Evolutionary conservation across 495 filamentous ascomycete species (phyloP).

Genomic region (Chaetomium cochliodes): DNA sequence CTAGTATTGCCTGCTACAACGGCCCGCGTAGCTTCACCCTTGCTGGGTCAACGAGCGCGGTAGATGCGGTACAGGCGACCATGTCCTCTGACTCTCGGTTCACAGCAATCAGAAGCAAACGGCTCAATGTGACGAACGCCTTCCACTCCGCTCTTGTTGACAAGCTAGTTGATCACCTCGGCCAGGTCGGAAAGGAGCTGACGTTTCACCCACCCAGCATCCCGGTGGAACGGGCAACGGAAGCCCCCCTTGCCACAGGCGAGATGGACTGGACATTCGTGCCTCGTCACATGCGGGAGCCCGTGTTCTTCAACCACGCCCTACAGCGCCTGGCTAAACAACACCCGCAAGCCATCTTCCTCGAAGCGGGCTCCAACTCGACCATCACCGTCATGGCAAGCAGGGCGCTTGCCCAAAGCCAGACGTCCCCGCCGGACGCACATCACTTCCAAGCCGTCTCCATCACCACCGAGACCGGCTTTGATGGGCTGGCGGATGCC

Average conservation of each 20-base stretch:
- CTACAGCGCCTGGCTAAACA: neutral
- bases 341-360: neutral
- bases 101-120: conserved; percentile 28
- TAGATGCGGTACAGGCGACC: neutral
- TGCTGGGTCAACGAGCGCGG: neutral
- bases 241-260: neutral
- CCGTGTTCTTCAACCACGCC: conserved; percentile 8
- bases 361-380: neutral
- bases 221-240: neutral
- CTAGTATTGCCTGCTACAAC: conserved; percentile 2
- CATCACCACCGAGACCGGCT: neutral
- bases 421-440: neutral
- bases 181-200: neutral
- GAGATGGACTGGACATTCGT: neutral
- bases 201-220: neutral
- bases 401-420: neutral
- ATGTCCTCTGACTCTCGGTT: neutral
- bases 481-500: neutral
- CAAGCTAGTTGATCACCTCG: conserved; percentile 36
- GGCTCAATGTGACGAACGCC: conserved; percentile 50
- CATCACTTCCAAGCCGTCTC: conserved; percentile 7
- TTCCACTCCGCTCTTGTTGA: conserved; percentile 54
- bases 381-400: conserved; percentile 7
- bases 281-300: neutral
- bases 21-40: conserved; percentile 2